Percentiles rank a stretch among this genome's conserved stretches.
These are phyloP conservation scores for Tolypocladium paradoxum DNA, from an alignment of 2,329 filamentous ascomycete genomes.

Conservation along the genomic window DNA sequence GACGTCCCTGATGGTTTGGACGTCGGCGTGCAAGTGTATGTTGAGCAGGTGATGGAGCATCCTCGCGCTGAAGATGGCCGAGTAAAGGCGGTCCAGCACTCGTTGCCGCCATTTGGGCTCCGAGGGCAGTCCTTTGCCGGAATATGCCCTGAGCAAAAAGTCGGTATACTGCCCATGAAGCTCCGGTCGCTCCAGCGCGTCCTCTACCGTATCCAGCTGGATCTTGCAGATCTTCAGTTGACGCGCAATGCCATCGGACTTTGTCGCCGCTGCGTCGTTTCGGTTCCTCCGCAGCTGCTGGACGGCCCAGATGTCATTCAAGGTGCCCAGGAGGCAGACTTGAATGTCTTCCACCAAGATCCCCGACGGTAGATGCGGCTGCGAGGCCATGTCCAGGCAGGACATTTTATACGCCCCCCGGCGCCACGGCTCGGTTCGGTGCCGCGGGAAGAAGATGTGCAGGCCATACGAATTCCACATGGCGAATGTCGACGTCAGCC, in stretches of 20 bases:
- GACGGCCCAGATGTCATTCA: constrained; percentile 20
- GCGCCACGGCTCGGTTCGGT: constrained; percentile 19
- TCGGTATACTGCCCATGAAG: constrained; percentile 7
- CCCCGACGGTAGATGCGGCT: constrained; percentile 14
- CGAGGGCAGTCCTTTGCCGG: constrained; percentile 14
- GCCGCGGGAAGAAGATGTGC: constrained; percentile 22
- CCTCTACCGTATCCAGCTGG: constrained; percentile 8
- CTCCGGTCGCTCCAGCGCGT: constrained; percentile 6
- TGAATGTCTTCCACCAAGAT: constrained; percentile 24
- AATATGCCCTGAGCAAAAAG: constrained; percentile 16
- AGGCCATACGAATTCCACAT: constrained; percentile 28
- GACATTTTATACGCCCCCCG: constrained; percentile 18
- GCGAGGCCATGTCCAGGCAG: constrained; percentile 16
- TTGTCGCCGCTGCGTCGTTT: constrained; percentile 2
- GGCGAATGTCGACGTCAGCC: constrained; percentile 20
- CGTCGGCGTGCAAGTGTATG: constrained; percentile 25
- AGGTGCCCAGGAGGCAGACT: constrained; percentile 18
- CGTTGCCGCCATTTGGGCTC: constrained; percentile 11
- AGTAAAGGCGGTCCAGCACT: constrained; percentile 17
- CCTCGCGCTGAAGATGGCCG: constrained; percentile 18
- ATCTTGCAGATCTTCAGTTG: constrained; percentile 8
- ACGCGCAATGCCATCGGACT: constrained; percentile 2
- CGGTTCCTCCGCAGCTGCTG: constrained; percentile 13
- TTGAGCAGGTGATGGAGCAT: constrained; percentile 26
- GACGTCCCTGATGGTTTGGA: constrained; percentile 9